phyloP scores from a whole-genome alignment of 306 rosid genomes.

The Trifolium fragiferum region DNA sequence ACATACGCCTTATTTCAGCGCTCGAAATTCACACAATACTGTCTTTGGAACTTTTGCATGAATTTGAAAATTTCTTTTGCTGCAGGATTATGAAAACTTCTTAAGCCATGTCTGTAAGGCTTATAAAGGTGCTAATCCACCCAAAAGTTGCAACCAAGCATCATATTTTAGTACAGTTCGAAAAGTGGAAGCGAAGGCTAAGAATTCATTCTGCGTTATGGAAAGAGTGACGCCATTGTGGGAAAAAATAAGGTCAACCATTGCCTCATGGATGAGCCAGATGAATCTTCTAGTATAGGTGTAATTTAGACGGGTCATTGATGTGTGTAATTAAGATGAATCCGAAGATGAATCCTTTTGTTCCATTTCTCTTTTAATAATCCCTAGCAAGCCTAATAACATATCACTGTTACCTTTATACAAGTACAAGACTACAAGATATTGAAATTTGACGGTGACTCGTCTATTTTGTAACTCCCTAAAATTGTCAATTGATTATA shows the following conservation, averaged over 20 bases:
- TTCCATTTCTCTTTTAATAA: constrained; percentile 23
- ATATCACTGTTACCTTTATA: too few relatives aligned
- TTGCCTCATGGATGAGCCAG: constrained; percentile 51
- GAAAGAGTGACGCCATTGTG: constrained; percentile 39
- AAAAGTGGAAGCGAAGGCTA: constrained; percentile 31
- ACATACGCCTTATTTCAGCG: background rate
- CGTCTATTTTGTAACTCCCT: too few relatives aligned
- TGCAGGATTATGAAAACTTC: constrained; percentile 79
- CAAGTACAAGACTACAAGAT: too few relatives aligned
- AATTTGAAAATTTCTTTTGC: constrained; percentile 27
- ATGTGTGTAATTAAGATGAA: background rate
- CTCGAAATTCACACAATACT: background rate
- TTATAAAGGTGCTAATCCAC: constrained; percentile 57
- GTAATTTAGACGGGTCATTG: constrained; percentile 36
- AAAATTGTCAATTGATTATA: too few relatives aligned
- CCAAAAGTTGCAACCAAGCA: constrained; percentile 54
- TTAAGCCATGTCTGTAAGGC: constrained; percentile 75
- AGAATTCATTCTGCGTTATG: constrained; percentile 41
- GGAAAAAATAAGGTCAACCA: constrained; percentile 50
- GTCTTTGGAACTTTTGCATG: background rate
- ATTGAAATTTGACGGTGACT: too few relatives aligned
- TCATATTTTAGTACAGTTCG: constrained; percentile 44
- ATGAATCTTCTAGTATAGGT: constrained; percentile 46
- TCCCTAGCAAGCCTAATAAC: too few relatives aligned
- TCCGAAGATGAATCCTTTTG: too few relatives aligned